Base-by-base conservation (phyloP, 2,329 filamentous ascomycete species). In the Talaromyces sp. region DNA sequence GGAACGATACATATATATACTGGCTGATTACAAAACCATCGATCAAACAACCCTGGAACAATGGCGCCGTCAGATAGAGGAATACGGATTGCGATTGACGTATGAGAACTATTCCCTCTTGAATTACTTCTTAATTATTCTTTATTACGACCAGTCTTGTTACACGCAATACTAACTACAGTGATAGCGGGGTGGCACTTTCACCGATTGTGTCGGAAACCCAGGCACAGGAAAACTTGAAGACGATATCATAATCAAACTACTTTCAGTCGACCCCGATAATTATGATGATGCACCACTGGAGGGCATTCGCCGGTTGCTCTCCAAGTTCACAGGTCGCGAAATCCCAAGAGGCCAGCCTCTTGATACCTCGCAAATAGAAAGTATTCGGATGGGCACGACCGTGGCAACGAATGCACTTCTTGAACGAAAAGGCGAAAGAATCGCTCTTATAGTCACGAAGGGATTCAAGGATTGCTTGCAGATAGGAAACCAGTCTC, bases 371-470 rank as follows among this genome's bases (percentile, higher is more conserved):
- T 86, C 88, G 19, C 81, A 88, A 73, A 96, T 97, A 71, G 91
- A 95, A 71, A 93, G 91, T 64, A 97, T 97, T 75, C 89, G 93
- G 58, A 97, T 97, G 93, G 93, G 93, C 53, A 97, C 93, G 1
- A 97, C 93, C 0, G 93, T 97, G 13, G 93, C 93, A 10, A 97
- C 93, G 0, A 97, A 97, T 76, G 93, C 93, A 0, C 79, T 97
- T 64, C 83, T 97, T 1, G 93, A 97, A 78, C 84, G 93, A 65
- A 97, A 97, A 77, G 93, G 93, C 58, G 93, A 96, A 79, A 88
- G 87, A 70, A 94, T 95, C 74, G 93, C 91, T 15, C 85, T 97
- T 77, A 87, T 97, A 0, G 91, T 96, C 11, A 97, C 92, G 1
- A 89, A 88, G 70, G 93, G 93, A 0, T 97, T 97, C 82, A 89